A percentile compares a stretch with the other conserved stretches of the same genome.
Evolutionary conservation across 306 rosid species (phyloP).

Genomic region (Cucumis sativus): Cucumber_9930_V3 NC_026658.2:18563501-18564000

Average conservation of each 20-base stretch:
- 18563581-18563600: neutral
- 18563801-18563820: neutral
- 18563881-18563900: slow-evolving; percentile 2
- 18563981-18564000: neutral
- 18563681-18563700: neutral
- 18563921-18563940: neutral
- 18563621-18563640: neutral
- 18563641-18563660: neutral
- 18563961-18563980: slow-evolving; percentile 3
- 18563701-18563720: neutral
- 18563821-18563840: neutral
- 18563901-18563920: slow-evolving; percentile 3
- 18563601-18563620: neutral
- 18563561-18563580: neutral
- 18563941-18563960: neutral
- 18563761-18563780: neutral
- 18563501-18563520: neutral
- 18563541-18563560: neutral
- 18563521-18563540: neutral
- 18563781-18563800: neutral
- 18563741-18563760: neutral
- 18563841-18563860: neutral
- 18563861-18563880: neutral
- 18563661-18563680: neutral
- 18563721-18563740: neutral